phyloP scores from a whole-genome alignment of 805 yeast species.

The Metschnikowia amazonensis region DNA sequence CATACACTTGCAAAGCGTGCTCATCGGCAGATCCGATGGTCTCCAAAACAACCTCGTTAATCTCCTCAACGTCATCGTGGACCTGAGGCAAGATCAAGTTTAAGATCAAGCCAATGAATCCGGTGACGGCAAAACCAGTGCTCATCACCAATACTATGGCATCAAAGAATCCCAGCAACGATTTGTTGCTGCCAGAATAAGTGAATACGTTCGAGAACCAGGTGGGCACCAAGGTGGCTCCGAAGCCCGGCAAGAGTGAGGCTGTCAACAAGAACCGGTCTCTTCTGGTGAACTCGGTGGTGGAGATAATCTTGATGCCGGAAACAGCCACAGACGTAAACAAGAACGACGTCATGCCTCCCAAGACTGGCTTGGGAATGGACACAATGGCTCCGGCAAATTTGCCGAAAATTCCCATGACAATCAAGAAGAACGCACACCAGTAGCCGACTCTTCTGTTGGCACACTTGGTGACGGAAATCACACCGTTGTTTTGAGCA shows the following conservation, averaged over 20 bases:
- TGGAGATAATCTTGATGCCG: conserved; percentile 20
- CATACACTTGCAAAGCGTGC: conserved; percentile 15
- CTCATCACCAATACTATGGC: conserved; percentile 20
- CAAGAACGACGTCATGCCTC: conserved; percentile 20
- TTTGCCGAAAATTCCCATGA: conserved; percentile 80
- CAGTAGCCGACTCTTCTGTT: conserved; percentile 76
- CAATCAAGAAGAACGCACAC: conserved; percentile 71
- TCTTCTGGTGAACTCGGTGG: conserved; percentile 21
- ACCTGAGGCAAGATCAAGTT: conserved; percentile 19
- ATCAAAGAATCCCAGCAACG: conserved; percentile 16
- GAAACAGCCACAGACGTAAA: conserved; percentile 20
- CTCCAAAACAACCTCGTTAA: conserved; percentile 19
- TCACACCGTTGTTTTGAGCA: conserved; percentile 95
- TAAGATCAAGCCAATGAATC: conserved; percentile 17
- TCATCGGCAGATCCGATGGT: conserved; percentile 20
- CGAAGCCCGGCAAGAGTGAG: conserved; percentile 18
- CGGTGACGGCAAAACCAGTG: conserved; percentile 20
- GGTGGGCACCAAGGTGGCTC: conserved; percentile 17
- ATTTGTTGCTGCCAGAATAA: conserved; percentile 15
- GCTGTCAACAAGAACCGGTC: conserved; percentile 19
- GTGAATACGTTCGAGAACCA: conserved; percentile 18
- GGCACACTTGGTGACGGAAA: conserved; percentile 88
- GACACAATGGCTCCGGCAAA: conserved; percentile 58
- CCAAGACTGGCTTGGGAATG: conserved; percentile 56
- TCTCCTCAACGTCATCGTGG: conserved; percentile 18